Evolutionary conservation across 2,329 filamentous ascomycete genomes (phyloP).

Genomic region (Aspergillus ibericus): DNA sequence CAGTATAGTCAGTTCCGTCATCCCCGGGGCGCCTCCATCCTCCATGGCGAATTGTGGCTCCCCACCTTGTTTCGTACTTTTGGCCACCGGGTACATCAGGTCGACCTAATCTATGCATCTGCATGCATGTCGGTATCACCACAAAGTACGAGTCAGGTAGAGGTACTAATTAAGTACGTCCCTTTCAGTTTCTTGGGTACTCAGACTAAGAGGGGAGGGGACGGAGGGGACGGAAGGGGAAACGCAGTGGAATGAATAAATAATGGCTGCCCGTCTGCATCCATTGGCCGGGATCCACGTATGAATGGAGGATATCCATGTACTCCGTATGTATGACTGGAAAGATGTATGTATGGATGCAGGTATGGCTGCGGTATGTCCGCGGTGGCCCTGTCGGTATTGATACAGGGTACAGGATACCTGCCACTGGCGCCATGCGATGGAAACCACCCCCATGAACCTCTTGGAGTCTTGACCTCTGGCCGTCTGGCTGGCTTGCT

Average conservation of each 20-base stretch:
- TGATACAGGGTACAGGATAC: neutral
- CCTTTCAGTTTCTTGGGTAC: neutral
- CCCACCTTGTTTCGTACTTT: constrained; percentile 1
- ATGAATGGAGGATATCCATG: neutral
- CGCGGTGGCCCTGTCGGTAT: neutral
- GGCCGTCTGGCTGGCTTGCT: neutral
- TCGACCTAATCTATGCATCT: neutral
- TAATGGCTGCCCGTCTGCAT: neutral
- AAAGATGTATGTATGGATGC: constrained; percentile 3
- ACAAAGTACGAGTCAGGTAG: constrained; percentile 2
- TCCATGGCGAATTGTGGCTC: neutral
- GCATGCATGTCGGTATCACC: neutral
- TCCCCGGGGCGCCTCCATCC: neutral
- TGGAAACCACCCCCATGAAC: too few species aligned
- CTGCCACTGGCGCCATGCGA: too few species aligned
- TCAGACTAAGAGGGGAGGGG: too few species aligned
- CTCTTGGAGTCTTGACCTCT: neutral
- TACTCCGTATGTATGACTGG: neutral
- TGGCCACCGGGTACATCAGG: neutral
- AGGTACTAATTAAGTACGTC: neutral
- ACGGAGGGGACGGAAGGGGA: neutral
- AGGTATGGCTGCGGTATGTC: neutral
- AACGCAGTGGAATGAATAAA: neutral
- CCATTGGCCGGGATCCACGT: neutral
- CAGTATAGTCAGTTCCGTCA: neutral